These are phyloP conservation scores for Podaxis carcinomalis DNA, from an alignment of 768 basidiomycete genomes.

Conservation along the genomic window DNA sequence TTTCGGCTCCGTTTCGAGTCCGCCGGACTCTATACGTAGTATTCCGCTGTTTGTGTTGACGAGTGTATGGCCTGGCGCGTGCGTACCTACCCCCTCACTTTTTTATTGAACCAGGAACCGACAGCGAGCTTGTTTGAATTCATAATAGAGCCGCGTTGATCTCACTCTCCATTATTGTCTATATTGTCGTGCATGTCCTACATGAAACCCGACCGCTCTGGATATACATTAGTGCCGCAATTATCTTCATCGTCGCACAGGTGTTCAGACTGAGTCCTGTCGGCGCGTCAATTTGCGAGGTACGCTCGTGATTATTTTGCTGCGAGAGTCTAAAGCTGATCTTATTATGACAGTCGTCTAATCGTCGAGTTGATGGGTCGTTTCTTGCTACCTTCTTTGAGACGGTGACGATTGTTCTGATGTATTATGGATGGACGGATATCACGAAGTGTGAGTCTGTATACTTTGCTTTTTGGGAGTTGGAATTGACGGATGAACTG, in stretches of 20 bases:
- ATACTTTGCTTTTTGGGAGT: slow-evolving; percentile 8
- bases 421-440: slow-evolving; percentile 70
- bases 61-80: slow-evolving; percentile 76
- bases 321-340: background rate
- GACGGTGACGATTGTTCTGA: slow-evolving; percentile 51
- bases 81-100: slow-evolving; percentile 25
- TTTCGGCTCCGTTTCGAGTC: slow-evolving; percentile 47
- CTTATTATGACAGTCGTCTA: slow-evolving; percentile 37
- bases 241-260: slow-evolving; percentile 69
- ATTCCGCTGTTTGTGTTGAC: slow-evolving; percentile 68
- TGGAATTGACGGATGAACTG: slow-evolving; percentile 13
- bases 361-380: slow-evolving; percentile 68
- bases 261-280: slow-evolving; percentile 67
- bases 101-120: background rate
- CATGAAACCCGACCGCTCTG: slow-evolving; percentile 68
- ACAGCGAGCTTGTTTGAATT: background rate
- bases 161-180: slow-evolving; percentile 65
- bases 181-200: slow-evolving; percentile 63
- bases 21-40: slow-evolving; percentile 48
- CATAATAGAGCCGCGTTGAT: slow-evolving; percentile 51
- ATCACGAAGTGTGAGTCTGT: slow-evolving; percentile 67
- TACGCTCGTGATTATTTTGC: slow-evolving; percentile 14
- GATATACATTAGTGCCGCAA: slow-evolving; percentile 58
- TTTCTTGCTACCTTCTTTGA: slow-evolving; percentile 78
- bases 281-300: slow-evolving; percentile 61